Base-by-base conservation (phyloP, 2,329 filamentous ascomycete species). In the Fusarium guadeloupense region DNA sequence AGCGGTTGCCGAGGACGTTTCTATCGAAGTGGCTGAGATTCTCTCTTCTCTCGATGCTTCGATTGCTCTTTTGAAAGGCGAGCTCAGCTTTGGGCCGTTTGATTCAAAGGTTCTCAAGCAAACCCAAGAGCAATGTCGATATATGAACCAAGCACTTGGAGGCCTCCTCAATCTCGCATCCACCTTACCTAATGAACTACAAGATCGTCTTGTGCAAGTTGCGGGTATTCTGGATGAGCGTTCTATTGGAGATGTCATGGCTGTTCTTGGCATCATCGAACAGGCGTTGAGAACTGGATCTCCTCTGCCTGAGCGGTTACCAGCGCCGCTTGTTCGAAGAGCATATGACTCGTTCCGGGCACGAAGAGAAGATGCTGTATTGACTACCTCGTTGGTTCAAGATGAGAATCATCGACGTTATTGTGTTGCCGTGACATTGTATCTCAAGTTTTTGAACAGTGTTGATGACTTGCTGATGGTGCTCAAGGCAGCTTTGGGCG, bases 191-290 rank as follows among this genome's bases (percentile, higher is more conserved):
- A 66, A 69, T 3, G 63, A 76, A 1, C 71, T 81, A 2, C 80
- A 80, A 35, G 62, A 68, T 2, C 75, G 78, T 0, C 71, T 84
- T 0, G 69, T 74, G 0, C 70, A 62, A 1, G 67, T 71, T 1
- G 71, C 72, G 0, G 80, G 81, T 2, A 66, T 82, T 1, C 63
- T 78, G 1, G 77, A 81, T 25, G 76, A 81, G 14, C 69, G 72
- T 2, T 72, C 71, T n/a, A 77, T 84, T 9, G 80, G 78, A 4
- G 81, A 83, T 23, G 60, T 81, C 44, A 84, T 83, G 81, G 79
- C 79, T 1, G 79, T 83, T 3, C 64, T 84, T 1, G 72, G 71
- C 2, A 75, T 83, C 4, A 66, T 81, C 7, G 79, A 82, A 42
- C 80, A 82, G 43, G 71, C 79, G 3, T 65, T 84, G 13, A 75